Evolutionary conservation across 176 grass and related monocot genomes (phyloP), one percentile per base, ranked within the genome.

Genomic region (Oryza coarctata): DNA sequence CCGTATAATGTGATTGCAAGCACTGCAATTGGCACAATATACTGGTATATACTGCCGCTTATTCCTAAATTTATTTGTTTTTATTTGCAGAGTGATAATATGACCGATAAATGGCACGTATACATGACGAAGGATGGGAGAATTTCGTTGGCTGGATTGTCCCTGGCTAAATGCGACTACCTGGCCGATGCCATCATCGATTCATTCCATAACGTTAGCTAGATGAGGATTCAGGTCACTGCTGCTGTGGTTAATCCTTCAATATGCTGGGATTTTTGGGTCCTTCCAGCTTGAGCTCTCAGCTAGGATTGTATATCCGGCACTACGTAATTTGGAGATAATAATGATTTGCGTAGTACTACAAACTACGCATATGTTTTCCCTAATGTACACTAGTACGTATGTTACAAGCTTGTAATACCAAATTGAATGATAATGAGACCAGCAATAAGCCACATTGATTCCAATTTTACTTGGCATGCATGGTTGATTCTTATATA

Each of bases 121-220:
- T 95, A 98, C 73, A 93, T 98, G 95, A 98, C 95, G 29, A 98
- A 98, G 88, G 95, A 98, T 73, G 90, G 95, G 58, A 72, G 95
- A 45, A 98, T 98, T 81, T 98, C 95, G 2, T 84, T 98, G 72
- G 95, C 93, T 12, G 92, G 96, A 32, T 47, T 98, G 14, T 93
- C 91, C 62, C 60, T 95, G 20, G 83, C 93, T 3, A 98, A 95
- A 18, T 98, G 96, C 9, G 90, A 98, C 15, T 95, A 98, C 77
- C 95, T 98, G 20, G 90, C 90, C 0, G 95, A 98, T 9, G 95
- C 92, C 67, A 95, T 98, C 79, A 88, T 95, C 9, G 95, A 98
- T 85, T 98, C 95, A 61, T 95, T 86, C 83, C 89, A 95, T 40
- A 95, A 98, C 27, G 85, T 98, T 26, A 84, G 41, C 79, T 98